Evolutionary conservation across 169 alveolate species (phyloP).

Genomic region (Sarcocystis neurona): DNA sequence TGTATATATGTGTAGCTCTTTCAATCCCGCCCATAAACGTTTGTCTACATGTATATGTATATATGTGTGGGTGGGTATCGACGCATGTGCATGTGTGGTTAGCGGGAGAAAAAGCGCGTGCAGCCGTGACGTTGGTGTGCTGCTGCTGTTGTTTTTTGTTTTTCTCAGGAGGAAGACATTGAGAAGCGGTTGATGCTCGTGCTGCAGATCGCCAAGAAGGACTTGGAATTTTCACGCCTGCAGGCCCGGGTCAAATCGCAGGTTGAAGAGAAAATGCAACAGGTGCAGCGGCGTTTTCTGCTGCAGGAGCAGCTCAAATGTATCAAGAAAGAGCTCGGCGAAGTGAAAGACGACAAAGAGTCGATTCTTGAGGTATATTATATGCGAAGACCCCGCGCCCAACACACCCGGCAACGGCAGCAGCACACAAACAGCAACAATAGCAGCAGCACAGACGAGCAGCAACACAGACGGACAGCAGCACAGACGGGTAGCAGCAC

Average conservation of each 20-base stretch:
- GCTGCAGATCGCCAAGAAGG: slow-evolving; percentile 78
- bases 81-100: no score
- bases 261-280: slow-evolving; percentile 77
- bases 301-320: slow-evolving; percentile 79
- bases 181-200: slow-evolving; percentile 78
- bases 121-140: not conserved
- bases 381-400: no score
- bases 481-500: no score
- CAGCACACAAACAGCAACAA: no score
- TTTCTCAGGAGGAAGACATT: slow-evolving; percentile 71
- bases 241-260: slow-evolving; percentile 74
- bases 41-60: no score
- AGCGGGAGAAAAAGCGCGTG: no score
- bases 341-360: slow-evolving; percentile 79
- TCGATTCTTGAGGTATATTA: slow-evolving; percentile 66
- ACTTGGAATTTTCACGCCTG: slow-evolving; percentile 77
- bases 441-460: no score
- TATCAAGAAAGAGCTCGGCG: slow-evolving; percentile 82
- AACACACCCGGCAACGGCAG: no score
- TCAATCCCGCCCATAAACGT: no score
- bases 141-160: not conserved
- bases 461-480: no score
- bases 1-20: no score
- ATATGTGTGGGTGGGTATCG: no score
- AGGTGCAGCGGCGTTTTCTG: slow-evolving; percentile 78